Percentiles rank a stretch among this genome's conserved stretches.
phyloP scores from a whole-genome alignment of 2,329 filamentous ascomycete genomes.

The Clathrospora elynae region DNA sequence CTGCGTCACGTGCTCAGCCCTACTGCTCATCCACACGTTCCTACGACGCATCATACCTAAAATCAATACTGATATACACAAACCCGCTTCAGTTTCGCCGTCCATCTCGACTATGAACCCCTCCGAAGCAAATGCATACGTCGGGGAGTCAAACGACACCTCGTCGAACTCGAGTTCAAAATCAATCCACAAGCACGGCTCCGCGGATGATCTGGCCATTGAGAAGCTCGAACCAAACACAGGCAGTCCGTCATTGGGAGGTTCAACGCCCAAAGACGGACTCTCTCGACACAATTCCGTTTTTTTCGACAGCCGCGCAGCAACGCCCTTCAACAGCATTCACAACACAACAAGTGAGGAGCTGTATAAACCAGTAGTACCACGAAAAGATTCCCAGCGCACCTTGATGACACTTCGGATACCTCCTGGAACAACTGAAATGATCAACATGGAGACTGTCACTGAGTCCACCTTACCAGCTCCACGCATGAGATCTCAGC shows the following conservation, averaged over 20 bases:
- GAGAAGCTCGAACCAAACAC: slow-evolving; percentile 24
- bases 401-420: slow-evolving; percentile 17
- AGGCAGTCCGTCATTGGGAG: slow-evolving; percentile 26
- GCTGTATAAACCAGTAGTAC: slow-evolving; percentile 7
- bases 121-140: slow-evolving; percentile 9
- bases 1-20: slow-evolving; percentile 36
- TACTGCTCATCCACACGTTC: slow-evolving; percentile 40
- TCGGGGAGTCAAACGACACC: slow-evolving; percentile 1
- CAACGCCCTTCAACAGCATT: slow-evolving; percentile 29
- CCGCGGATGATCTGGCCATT: slow-evolving; percentile 32
- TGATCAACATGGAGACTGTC: slow-evolving; percentile 39
- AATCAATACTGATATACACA: slow-evolving; percentile 7
- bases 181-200: slow-evolving; percentile 19
- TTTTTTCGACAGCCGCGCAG: slow-evolving; percentile 29
- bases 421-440: slow-evolving; percentile 16
- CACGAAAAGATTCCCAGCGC: slow-evolving; percentile 20
- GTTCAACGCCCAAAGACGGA: slow-evolving; percentile 23
- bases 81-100: neutral
- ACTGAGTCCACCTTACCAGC: slow-evolving; percentile 38
- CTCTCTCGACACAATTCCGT: slow-evolving; percentile 29
- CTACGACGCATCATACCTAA: slow-evolving; percentile 27
- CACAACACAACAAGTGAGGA: slow-evolving; percentile 24
- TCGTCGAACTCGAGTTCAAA: slow-evolving; percentile 3
- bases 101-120: slow-evolving; percentile 6
- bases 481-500: slow-evolving; percentile 36